These are phyloP conservation scores for Lathyrus sativus DNA, from an alignment of 306 rosid genomes.

Conservation along the genomic window DNA sequence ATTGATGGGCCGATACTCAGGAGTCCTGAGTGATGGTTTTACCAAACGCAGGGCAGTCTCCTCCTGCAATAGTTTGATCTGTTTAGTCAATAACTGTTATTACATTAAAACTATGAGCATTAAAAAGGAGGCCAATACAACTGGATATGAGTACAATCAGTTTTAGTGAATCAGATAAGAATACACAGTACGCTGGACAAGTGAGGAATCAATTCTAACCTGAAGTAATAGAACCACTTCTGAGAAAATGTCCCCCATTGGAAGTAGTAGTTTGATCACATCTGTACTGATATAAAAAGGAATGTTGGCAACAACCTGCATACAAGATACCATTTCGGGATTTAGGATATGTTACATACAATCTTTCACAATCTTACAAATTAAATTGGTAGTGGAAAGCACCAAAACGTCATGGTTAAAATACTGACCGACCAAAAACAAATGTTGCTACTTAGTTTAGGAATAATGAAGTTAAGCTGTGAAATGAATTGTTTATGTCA, in stretches of 20 bases:
- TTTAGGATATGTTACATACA: conserved; percentile 7
- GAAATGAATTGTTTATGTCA: conserved; percentile 18
- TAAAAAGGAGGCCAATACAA: conserved; percentile 8
- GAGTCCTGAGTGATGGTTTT: conserved; percentile 63
- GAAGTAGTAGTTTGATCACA: conserved; percentile 83
- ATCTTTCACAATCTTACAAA: conserved; percentile 22
- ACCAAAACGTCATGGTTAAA: conserved; percentile 20
- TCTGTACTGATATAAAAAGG: conserved; percentile 87
- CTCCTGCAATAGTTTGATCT: conserved; percentile 58
- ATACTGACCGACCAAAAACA: background rate
- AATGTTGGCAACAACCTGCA: conserved; percentile 86
- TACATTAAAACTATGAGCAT: conserved; percentile 3
- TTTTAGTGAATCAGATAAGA: background rate
- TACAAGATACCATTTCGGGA: conserved; percentile 34
- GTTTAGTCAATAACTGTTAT: conserved; percentile 10
- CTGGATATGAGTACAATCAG: background rate
- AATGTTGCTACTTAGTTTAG: conserved; percentile 13
- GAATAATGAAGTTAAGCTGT: conserved; percentile 11
- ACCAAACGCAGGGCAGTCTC: conserved; percentile 85
- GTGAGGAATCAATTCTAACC: conserved; percentile 49
- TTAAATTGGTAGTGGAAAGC: conserved; percentile 4
- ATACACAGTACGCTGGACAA: background rate
- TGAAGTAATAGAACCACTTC: conserved; percentile 84
- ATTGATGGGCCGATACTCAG: conserved; percentile 83
- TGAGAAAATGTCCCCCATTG: conserved; percentile 89